These are phyloP conservation scores for Trichosporon asahii DNA, from an alignment of 1,284 basidiomycete species.

Conservation along the genomic window DNA sequence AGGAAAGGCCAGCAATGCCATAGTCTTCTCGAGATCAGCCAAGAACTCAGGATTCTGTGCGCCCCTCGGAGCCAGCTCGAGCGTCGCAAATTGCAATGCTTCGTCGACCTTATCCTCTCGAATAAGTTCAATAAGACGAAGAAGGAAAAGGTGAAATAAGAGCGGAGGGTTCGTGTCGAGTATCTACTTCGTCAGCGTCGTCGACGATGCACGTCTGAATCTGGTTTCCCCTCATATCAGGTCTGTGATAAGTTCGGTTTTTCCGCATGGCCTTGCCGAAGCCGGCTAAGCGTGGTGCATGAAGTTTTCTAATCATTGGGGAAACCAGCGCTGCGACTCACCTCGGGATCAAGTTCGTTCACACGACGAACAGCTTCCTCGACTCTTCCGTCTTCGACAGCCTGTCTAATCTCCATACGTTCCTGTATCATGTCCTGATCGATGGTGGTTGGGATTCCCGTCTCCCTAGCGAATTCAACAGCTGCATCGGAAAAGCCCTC, in stretches of 20 bases:
- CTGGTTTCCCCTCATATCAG: conserved; percentile 51
- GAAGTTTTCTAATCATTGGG: conserved; percentile 76
- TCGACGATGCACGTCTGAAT: conserved; percentile 43
- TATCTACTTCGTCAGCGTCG: conserved; percentile 61
- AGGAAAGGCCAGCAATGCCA: conserved; percentile 88
- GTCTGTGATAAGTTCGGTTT: conserved; percentile 51
- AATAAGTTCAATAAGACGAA: conserved; percentile 91
- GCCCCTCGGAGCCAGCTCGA: conserved; percentile 87
- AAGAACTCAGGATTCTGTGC: conserved; percentile 94
- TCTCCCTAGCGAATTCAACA: conserved; percentile 86
- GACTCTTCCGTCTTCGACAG: conserved; percentile 88
- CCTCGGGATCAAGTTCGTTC: conserved; percentile 95
- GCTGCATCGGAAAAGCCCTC: conserved; percentile 97
- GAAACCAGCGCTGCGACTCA: conserved; percentile 55
- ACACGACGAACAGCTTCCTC: conserved; percentile 89
- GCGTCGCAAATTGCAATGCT: conserved; percentile 85
- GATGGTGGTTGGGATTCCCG: conserved; percentile 63
- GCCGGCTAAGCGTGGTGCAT: conserved; percentile 98
- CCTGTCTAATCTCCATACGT: conserved; percentile 88
- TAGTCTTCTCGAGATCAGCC: conserved; percentile 85
- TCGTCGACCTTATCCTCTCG: conserved; percentile 72
- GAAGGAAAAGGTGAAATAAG: conserved; percentile 89
- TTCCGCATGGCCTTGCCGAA: conserved; percentile 51
- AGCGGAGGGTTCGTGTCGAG: conserved; percentile 85
- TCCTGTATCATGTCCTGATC: conserved; percentile 91